Percentiles rank a stretch among this genome's conserved stretches.
These are phyloP conservation scores for Ambrosia trifida DNA, from an alignment of 129 eudicot genomes.

Conservation along the genomic window DNA sequence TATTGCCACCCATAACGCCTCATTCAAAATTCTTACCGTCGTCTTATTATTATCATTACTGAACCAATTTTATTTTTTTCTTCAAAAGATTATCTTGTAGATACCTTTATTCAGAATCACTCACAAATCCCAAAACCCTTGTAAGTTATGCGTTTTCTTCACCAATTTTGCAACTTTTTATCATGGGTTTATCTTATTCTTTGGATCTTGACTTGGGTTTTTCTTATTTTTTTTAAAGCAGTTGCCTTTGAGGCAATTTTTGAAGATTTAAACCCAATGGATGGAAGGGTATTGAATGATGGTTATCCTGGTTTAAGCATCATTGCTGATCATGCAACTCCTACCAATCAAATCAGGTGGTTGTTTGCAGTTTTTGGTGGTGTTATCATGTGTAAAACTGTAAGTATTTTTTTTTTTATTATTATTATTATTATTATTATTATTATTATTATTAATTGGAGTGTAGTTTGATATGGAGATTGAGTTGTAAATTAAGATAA, in stretches of 20 bases:
- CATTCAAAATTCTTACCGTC: conserved; percentile 1
- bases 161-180: conserved; percentile 11
- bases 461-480: not conserved
- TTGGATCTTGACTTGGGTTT: conserved; percentile 25
- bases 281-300: conserved; percentile 13
- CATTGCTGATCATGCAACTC: conserved; percentile 39
- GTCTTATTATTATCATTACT: not conserved
- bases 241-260: conserved; percentile 11
- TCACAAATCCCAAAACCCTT: conserved; percentile 15
- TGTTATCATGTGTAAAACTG: conserved; percentile 69
- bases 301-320: conserved; percentile 25
- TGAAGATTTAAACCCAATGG: conserved; percentile 16
- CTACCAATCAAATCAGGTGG: conserved; percentile 48
- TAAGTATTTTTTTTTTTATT: conserved; percentile 27
- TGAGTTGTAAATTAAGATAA: not conserved
- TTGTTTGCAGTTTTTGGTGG: conserved; percentile 56
- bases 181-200: conserved; percentile 8
- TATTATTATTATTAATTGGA: not conserved
- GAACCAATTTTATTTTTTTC: not conserved
- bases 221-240: conserved; percentile 1
- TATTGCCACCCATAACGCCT: not conserved
- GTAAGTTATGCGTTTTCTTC: conserved; percentile 16
- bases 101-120: not conserved
- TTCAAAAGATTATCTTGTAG: not conserved
- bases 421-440: not conserved